Evolutionary conservation across 2,329 filamentous ascomycete species (phyloP).

Genomic region (Scleromitrula shiraiana): DNA sequence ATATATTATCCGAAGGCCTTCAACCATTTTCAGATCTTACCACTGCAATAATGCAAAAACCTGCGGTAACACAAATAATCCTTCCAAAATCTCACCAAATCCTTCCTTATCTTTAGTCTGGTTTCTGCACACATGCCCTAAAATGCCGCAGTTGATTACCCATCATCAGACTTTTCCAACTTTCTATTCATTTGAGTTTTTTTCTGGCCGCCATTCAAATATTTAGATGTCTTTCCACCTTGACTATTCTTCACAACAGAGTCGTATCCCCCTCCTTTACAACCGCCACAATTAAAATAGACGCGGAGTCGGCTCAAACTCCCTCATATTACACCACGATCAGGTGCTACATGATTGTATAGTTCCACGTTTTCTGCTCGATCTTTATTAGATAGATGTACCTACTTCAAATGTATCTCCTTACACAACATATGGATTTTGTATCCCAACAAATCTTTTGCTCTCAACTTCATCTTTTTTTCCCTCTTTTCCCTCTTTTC

Average conservation of each 20-base stretch:
- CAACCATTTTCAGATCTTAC: background rate
- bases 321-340: background rate
- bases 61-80: background rate
- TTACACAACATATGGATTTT: slow-evolving; percentile 1
- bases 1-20: background rate
- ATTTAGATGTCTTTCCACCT: too few species aligned
- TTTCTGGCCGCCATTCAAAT: too few species aligned
- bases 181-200: too few species aligned
- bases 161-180: too few species aligned
- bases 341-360: background rate
- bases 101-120: background rate
- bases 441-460: too few species aligned
- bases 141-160: too few species aligned
- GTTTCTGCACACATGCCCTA: too few species aligned
- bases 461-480: too few species aligned
- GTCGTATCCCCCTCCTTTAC: background rate
- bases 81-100: background rate
- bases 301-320: slow-evolving; percentile 1
- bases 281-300: background rate
- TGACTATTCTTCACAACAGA: background rate
- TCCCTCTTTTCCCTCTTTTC: too few species aligned
- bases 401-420: background rate
- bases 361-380: slow-evolving; percentile 8
- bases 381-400: slow-evolving; percentile 1
- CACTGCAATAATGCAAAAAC: background rate